Percentiles rank a stretch among this genome's conserved stretches.
Conservation (phyloP, 306 rosid species). For the Inga laurina region DNA sequence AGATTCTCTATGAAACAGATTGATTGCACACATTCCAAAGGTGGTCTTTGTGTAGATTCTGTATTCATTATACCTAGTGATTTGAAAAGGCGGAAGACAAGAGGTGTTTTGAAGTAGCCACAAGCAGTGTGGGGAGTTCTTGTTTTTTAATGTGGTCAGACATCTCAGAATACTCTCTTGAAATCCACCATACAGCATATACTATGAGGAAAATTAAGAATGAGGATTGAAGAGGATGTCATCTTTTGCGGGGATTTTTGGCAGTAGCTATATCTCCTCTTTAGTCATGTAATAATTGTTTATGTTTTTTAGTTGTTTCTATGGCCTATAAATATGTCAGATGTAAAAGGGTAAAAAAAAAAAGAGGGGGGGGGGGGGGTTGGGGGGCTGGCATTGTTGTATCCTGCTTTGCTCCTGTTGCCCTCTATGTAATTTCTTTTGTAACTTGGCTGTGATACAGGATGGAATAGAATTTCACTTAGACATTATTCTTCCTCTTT, state of each 20-base stretch:
- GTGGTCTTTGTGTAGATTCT: slow-evolving; percentile 75
- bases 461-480: background rate
- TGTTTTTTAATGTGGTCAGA: slow-evolving; percentile 26
- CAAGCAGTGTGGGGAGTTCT: slow-evolving; percentile 13
- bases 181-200: slow-evolving; percentile 40
- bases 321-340: slow-evolving; percentile 29
- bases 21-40: slow-evolving; percentile 77
- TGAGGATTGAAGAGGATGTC: slow-evolving; percentile 40
- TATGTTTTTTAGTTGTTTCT: slow-evolving; percentile 36
- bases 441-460: slow-evolving; percentile 31
- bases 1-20: slow-evolving; percentile 80
- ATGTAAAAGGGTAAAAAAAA: background rate
- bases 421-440: background rate
- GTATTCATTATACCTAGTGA: slow-evolving; percentile 60
- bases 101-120: slow-evolving; percentile 44
- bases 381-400: background rate
- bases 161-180: slow-evolving; percentile 28
- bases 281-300: slow-evolving; percentile 35
- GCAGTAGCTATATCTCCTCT: slow-evolving; percentile 38
- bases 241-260: slow-evolving; percentile 35
- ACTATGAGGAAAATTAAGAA: slow-evolving; percentile 31
- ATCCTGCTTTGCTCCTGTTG: background rate
- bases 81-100: slow-evolving; percentile 44
- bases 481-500: background rate
- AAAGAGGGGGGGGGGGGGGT: background rate